A percentile compares a stretch with the other conserved stretches of the same genome.
Conservation (phyloP, 352 stramenopile genomes). For the Phytopythium sindhum region DNA sequence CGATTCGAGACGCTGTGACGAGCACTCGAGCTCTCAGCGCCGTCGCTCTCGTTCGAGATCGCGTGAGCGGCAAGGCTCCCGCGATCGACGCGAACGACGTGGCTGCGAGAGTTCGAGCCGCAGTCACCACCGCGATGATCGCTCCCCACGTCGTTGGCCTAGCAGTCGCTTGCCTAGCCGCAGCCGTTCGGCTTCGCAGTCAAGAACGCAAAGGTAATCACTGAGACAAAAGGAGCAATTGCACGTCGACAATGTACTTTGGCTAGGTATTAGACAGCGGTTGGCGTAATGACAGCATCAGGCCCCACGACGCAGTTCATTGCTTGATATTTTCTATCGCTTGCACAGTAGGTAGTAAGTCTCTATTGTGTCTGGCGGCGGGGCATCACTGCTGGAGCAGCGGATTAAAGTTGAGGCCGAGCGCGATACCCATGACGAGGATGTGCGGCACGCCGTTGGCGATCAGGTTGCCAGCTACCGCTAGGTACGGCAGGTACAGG, state of each 20-base stretch:
- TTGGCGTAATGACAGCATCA: not conserved
- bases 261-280: not conserved
- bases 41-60: not conserved
- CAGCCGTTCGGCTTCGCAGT: not conserved
- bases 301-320: not conserved
- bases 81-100: not conserved
- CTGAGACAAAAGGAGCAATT: not conserved
- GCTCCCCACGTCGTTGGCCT: not conserved
- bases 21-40: not conserved
- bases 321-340: not conserved
- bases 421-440: conserved; percentile 52
- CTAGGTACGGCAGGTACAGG: conserved; percentile 72
- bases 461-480: conserved; percentile 59
- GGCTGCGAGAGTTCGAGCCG: not conserved
- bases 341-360: not conserved
- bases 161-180: conserved; percentile 6
- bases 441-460: conserved; percentile 72
- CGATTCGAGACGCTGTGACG: not conserved
- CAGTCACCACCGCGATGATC: not conserved
- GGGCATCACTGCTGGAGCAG: conserved; percentile 32
- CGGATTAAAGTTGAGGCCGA: conserved; percentile 51
- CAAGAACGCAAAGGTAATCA: not conserved
- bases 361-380: not conserved
- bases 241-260: not conserved
- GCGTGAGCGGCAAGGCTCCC: not conserved